Evolutionary conservation across 805 yeast species (phyloP).

Genomic region (Hanseniaspora hatyaiensis): DNA sequence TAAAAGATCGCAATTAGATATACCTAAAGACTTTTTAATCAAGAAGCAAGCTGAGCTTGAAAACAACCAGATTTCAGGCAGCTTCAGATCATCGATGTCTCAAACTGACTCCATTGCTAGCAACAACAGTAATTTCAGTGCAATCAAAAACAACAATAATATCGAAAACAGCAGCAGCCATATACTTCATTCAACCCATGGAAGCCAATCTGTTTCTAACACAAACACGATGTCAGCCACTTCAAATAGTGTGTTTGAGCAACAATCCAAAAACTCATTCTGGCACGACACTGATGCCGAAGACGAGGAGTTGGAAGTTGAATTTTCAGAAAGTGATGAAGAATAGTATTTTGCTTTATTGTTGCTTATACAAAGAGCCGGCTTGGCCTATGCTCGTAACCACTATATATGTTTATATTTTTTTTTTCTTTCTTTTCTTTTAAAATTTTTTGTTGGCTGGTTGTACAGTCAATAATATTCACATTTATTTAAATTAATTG

Average conservation of each 20-base stretch:
- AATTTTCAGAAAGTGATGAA: constrained; percentile 15
- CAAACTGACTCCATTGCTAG: background rate
- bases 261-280: constrained; percentile 8
- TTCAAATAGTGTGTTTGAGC: constrained; percentile 2
- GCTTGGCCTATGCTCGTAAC: no score
- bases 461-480: no score
- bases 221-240: background rate
- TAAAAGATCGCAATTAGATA: constrained; percentile 68
- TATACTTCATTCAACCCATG: background rate
- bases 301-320: constrained; percentile 14
- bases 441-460: no score
- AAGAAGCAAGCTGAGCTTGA: constrained; percentile 1
- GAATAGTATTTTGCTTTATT: no score
- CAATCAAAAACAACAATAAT: background rate
- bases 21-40: constrained; percentile 60
- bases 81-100: background rate
- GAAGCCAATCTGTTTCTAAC: background rate
- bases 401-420: no score
- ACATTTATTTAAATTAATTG: no score
- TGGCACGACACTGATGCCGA: constrained; percentile 16
- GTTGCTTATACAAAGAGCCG: no score
- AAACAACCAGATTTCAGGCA: no score
- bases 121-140: background rate
- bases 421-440: no score
- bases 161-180: background rate